These are phyloP conservation scores for Colletotrichum phormii DNA, from an alignment of 2,329 filamentous ascomycete genomes.

Conservation along the genomic window DNA sequence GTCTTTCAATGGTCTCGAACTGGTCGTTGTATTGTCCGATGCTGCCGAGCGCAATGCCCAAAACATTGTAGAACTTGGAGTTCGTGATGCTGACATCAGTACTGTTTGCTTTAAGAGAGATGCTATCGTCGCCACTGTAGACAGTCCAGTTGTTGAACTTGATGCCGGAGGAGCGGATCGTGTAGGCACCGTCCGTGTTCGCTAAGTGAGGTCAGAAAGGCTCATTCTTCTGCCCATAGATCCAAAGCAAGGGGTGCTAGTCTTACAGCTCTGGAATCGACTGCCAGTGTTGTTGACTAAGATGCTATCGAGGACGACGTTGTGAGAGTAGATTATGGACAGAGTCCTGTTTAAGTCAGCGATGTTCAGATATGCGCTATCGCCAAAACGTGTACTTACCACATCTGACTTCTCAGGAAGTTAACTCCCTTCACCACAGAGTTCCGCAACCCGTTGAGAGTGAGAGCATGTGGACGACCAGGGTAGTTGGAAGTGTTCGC, in stretches of 20 bases:
- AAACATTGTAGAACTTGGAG: conserved; percentile 52
- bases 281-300: conserved; percentile 58
- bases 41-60: conserved; percentile 58
- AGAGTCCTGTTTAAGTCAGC: conserved; percentile 46
- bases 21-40: conserved; percentile 59
- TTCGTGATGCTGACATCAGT: conserved; percentile 48
- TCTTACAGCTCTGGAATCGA: conserved; percentile 37
- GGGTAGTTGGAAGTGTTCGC: conserved; percentile 49
- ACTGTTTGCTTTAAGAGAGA: conserved; percentile 42
- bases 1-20: conserved; percentile 55
- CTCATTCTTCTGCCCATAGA: neutral
- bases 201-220: conserved; percentile 25
- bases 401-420: conserved; percentile 65
- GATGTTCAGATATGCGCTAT: neutral
- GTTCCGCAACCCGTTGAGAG: conserved; percentile 57
- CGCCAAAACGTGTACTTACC: conserved; percentile 44
- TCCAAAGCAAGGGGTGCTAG: neutral
- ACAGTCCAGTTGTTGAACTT: conserved; percentile 43
- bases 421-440: conserved; percentile 56
- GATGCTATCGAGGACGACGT: conserved; percentile 56
- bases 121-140: conserved; percentile 42
- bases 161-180: conserved; percentile 41
- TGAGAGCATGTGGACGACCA: conserved; percentile 61
- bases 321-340: conserved; percentile 56
- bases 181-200: conserved; percentile 49